Evolutionary conservation across 192 early-diverging fungal genomes (phyloP).

Genomic region (Dissophora ornata): DNA sequence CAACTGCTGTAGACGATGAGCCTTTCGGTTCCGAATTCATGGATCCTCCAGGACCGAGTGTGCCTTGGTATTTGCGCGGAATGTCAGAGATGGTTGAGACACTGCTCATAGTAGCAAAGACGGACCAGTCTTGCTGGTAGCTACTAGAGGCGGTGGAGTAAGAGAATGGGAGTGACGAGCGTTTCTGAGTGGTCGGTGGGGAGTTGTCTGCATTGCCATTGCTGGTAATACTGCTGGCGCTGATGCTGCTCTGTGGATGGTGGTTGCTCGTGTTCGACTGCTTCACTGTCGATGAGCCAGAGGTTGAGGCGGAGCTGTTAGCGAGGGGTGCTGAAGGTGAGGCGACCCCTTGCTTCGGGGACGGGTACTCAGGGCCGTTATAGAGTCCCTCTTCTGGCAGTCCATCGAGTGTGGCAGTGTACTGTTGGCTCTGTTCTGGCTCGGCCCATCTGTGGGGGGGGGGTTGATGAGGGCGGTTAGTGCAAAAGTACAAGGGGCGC

Average conservation of each 20-base stretch:
- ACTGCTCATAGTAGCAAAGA: conserved; percentile 54
- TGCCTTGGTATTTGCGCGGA: conserved; percentile 7
- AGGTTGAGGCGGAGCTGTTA: background rate
- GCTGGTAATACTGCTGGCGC: background rate
- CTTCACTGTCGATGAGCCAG: background rate
- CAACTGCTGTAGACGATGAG: too few relatives aligned
- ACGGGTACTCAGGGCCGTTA: background rate
- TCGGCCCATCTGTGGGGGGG: conserved; percentile 17
- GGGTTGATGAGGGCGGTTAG: background rate
- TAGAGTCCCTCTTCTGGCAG: conserved; percentile 3
- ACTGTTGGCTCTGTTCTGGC: background rate
- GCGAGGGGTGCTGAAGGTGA: background rate
- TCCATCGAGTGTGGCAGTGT: background rate
- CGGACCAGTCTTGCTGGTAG: conserved; percentile 34
- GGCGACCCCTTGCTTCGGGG: background rate
- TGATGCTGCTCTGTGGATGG: background rate
- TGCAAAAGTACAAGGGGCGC: too few relatives aligned
- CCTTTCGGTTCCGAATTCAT: background rate
- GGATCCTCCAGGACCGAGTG: background rate
- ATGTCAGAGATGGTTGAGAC: conserved; percentile 35
- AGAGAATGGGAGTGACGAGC: background rate
- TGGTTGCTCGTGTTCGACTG: background rate
- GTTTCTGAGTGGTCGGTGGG: background rate
- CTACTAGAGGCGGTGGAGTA: background rate
- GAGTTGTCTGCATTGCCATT: background rate